Conservation (phyloP, 2,329 filamentous ascomycete genomes). For the Apiospora sp. region DNA sequence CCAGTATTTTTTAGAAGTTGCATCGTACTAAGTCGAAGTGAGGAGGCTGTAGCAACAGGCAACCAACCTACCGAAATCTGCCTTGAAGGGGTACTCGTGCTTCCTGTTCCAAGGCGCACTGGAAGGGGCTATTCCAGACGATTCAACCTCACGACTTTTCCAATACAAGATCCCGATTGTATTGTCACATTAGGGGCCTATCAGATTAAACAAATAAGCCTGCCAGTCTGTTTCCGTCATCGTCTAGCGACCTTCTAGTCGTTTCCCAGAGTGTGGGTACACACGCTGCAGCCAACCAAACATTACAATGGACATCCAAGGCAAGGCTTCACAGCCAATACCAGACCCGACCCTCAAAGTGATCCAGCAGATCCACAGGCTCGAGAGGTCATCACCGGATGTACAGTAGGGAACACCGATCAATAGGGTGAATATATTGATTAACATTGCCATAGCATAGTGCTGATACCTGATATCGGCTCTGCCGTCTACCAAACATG, state of each 20-base stretch:
- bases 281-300: neutral
- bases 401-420: neutral
- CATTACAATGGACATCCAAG: neutral
- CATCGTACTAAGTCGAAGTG: neutral
- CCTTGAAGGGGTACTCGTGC: neutral
- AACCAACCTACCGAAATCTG: fast-evolving
- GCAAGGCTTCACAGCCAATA: neutral
- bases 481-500: neutral
- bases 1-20: neutral
- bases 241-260: neutral
- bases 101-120: neutral
- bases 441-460: neutral
- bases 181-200: neutral
- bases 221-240: neutral
- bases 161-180: neutral
- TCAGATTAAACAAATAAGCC: no score
- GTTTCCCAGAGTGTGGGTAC: neutral
- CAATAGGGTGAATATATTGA: neutral
- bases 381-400: neutral
- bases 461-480: neutral
- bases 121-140: neutral
- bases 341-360: neutral
- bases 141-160: neutral
- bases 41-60: neutral
- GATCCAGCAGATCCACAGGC: neutral